Evolutionary conservation across 2,329 filamentous ascomycete genomes (phyloP).

Genomic region (Clarireedia sp.): DNA sequence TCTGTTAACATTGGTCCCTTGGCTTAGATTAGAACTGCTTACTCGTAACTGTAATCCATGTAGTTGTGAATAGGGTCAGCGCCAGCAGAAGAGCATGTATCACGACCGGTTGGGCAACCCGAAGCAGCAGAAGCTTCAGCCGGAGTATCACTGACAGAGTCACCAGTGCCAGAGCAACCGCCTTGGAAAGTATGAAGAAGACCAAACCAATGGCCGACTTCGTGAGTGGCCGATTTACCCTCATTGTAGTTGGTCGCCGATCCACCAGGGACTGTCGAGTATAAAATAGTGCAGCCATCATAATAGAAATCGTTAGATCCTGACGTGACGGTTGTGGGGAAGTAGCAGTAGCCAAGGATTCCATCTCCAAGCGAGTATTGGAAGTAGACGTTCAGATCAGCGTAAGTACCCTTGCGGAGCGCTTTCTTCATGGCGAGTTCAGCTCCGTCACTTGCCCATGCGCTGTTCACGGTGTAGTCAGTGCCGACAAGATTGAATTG

Average conservation of each 20-base stretch:
- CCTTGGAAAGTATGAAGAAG: conserved; percentile 42
- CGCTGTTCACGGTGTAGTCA: conserved; percentile 25
- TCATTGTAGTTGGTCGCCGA: conserved; percentile 29
- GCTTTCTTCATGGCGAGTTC: conserved; percentile 38
- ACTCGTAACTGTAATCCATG: conserved; percentile 35
- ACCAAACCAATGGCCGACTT: conserved; percentile 43
- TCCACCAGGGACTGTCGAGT: conserved; percentile 33
- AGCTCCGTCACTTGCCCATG: conserved; percentile 27
- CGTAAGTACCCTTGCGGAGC: conserved; percentile 35
- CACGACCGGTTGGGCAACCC: conserved; percentile 35
- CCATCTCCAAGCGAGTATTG: conserved; percentile 12
- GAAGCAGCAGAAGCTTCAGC: conserved; percentile 28
- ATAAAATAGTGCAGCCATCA: conserved; percentile 35
- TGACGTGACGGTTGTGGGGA: background rate
- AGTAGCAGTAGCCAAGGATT: background rate
- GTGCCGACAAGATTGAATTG: too few species aligned
- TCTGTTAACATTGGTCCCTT: too few species aligned
- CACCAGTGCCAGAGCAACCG: conserved; percentile 32
- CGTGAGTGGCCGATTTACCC: conserved; percentile 35
- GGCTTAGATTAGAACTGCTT: too few species aligned
- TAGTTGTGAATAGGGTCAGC: conserved; percentile 31
- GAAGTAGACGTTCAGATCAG: conserved; percentile 30
- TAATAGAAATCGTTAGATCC: conserved; percentile 25
- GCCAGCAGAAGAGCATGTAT: conserved; percentile 24
- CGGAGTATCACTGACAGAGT: conserved; percentile 36